Conservation (phyloP, 345 rosid species). For the Stellera chamaejasme region DNA sequence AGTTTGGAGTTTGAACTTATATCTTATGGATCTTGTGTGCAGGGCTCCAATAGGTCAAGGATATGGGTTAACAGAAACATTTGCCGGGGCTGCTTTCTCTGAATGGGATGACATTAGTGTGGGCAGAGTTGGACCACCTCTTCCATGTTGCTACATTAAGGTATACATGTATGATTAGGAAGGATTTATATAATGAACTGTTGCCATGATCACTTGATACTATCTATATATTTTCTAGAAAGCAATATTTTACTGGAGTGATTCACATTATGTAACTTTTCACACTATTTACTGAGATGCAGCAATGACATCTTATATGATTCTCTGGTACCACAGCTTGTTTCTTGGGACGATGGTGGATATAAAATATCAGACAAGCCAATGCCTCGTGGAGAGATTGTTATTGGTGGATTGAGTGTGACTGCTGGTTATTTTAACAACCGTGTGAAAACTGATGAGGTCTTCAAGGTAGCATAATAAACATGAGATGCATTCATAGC, state of each 20-base stretch:
- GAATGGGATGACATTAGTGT: conserved; percentile 66
- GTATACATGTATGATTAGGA: conserved; percentile 22
- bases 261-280: too few relatives aligned
- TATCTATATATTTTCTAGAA: too few relatives aligned
- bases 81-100: conserved; percentile 81
- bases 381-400: conserved; percentile 93
- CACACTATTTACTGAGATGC: too few relatives aligned
- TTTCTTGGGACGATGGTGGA: conserved; percentile 90
- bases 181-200: neutral
- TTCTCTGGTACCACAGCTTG: conserved; percentile 46
- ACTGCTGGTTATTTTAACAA: conserved; percentile 81
- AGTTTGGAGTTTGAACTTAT: neutral
- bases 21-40: conserved; percentile 8
- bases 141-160: conserved; percentile 75
- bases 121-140: conserved; percentile 91
- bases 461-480: conserved; percentile 51
- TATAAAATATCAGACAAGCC: conserved; percentile 63
- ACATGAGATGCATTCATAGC: neutral
- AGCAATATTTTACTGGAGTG: too few relatives aligned
- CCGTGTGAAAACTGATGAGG: conserved; percentile 66
- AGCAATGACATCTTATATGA: neutral
- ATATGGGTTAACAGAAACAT: conserved; percentile 94
- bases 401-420: conserved; percentile 70
- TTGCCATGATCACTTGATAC: neutral
- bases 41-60: conserved; percentile 89